phyloP scores from a whole-genome alignment of 441 rosid genomes.

The Pelargonium fulgidum region DNA sequence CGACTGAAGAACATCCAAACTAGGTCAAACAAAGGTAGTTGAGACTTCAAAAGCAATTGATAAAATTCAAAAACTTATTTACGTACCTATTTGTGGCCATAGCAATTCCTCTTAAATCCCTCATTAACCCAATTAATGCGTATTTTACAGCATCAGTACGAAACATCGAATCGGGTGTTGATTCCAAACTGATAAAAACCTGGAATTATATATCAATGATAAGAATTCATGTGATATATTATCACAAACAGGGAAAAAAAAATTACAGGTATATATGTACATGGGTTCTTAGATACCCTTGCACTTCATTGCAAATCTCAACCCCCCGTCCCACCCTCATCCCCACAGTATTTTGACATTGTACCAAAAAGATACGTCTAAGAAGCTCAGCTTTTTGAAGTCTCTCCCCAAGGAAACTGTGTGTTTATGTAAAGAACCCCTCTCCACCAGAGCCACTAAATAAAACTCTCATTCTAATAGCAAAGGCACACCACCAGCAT shows the following conservation, averaged over 20 bases:
- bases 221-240: background rate
- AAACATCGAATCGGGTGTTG: constrained; percentile 85
- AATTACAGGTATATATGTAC: background rate
- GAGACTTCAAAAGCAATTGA: background rate
- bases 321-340: background rate
- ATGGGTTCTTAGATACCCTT: no score
- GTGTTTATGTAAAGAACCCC: background rate
- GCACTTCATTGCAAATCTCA: background rate
- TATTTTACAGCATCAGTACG: constrained; percentile 88
- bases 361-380: background rate
- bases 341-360: background rate
- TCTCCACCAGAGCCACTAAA: background rate
- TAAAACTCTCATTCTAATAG: background rate
- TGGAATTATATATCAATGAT: background rate
- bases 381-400: background rate
- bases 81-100: constrained; percentile 93
- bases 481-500: background rate
- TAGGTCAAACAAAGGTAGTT: background rate
- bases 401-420: no score
- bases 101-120: constrained; percentile 94
- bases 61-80: constrained; percentile 3
- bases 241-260: background rate
- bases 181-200: constrained; percentile 78
- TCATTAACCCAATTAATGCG: constrained; percentile 91
- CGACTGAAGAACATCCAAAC: constrained; percentile 48